Evolutionary conservation across 2,329 filamentous ascomycete genomes (phyloP).

Genomic region (Mariannaea elegans): DNA sequence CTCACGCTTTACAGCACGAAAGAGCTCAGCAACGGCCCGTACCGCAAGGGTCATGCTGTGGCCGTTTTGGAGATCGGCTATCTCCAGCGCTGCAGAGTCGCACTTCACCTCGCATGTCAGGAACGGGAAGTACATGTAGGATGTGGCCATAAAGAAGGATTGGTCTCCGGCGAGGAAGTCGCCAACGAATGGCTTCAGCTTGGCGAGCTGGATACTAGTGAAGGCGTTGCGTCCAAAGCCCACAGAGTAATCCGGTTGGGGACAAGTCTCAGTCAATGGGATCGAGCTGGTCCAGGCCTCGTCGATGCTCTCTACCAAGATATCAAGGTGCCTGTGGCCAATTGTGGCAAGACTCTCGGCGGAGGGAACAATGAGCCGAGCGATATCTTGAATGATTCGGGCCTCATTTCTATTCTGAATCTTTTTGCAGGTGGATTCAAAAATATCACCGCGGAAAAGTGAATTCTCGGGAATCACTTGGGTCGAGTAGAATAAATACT

Average conservation of each 20-base stretch:
- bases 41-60: conserved; percentile 53
- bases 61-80: conserved; percentile 52
- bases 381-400: conserved; percentile 48
- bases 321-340: conserved; percentile 27
- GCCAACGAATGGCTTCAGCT: conserved; percentile 50
- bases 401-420: conserved; percentile 48
- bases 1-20: conserved; percentile 47
- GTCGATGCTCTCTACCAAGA: conserved; percentile 52
- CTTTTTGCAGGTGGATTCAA: conserved; percentile 45
- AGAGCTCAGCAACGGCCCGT: conserved; percentile 51
- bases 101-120: conserved; percentile 59
- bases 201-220: conserved; percentile 51
- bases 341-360: conserved; percentile 45
- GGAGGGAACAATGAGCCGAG: conserved; percentile 49
- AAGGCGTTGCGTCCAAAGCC: conserved; percentile 54
- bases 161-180: conserved; percentile 43
- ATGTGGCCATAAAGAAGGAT: conserved; percentile 56
- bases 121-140: conserved; percentile 60
- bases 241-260: conserved; percentile 55
- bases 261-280: conserved; percentile 46
- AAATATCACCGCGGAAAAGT: conserved; percentile 50
- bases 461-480: conserved; percentile 38
- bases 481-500: background rate
- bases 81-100: conserved; percentile 46
- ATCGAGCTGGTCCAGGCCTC: conserved; percentile 53